Evolutionary conservation across 2,329 filamentous ascomycete genomes (phyloP).

Genomic region (Verticillium zaregamsianum): DNA sequence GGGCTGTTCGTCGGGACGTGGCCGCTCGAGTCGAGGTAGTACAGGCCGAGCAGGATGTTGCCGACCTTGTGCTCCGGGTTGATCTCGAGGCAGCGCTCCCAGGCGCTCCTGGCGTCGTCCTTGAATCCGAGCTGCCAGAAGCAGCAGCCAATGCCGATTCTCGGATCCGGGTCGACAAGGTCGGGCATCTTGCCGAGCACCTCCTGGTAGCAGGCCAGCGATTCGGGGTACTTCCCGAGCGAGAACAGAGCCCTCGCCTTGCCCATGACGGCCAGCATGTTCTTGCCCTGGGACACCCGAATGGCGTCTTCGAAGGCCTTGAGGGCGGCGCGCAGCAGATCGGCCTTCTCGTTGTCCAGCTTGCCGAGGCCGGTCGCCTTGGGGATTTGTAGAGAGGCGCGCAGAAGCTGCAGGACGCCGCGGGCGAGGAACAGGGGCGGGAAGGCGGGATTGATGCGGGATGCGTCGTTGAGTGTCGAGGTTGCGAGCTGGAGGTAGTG

Average conservation of each 20-base stretch:
- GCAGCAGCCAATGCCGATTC: slow-evolving; percentile 94
- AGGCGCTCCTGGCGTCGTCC: slow-evolving; percentile 84
- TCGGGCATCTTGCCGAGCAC: slow-evolving; percentile 82
- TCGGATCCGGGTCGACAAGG: slow-evolving; percentile 86
- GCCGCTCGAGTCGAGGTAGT: slow-evolving; percentile 82
- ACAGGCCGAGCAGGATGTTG: slow-evolving; percentile 84
- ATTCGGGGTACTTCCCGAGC: slow-evolving; percentile 78
- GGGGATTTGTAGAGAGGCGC: slow-evolving; percentile 77
- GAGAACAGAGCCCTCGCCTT: slow-evolving; percentile 85
- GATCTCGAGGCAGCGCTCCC: slow-evolving; percentile 83
- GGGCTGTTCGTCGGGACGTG: slow-evolving; percentile 79
- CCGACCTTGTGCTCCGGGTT: slow-evolving; percentile 81
- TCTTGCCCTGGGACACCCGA: slow-evolving; percentile 76
- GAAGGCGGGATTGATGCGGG: slow-evolving; percentile 86
- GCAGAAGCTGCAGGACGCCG: slow-evolving; percentile 82
- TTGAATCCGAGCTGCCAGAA: slow-evolving; percentile 96
- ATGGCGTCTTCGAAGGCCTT: slow-evolving; percentile 96
- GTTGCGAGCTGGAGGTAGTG: slow-evolving; percentile 90
- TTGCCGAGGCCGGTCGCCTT: slow-evolving; percentile 61
- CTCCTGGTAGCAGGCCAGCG: slow-evolving; percentile 80
- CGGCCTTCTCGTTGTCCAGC: slow-evolving; percentile 68
- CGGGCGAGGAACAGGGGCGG: slow-evolving; percentile 87
- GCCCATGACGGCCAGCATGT: slow-evolving; percentile 88
- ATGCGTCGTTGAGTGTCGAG: slow-evolving; percentile 88
- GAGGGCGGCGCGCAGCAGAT: slow-evolving; percentile 77